Evolutionary conservation across 2,329 filamentous ascomycete genomes (phyloP).

Genomic region (Clonostachys solani): DNA sequence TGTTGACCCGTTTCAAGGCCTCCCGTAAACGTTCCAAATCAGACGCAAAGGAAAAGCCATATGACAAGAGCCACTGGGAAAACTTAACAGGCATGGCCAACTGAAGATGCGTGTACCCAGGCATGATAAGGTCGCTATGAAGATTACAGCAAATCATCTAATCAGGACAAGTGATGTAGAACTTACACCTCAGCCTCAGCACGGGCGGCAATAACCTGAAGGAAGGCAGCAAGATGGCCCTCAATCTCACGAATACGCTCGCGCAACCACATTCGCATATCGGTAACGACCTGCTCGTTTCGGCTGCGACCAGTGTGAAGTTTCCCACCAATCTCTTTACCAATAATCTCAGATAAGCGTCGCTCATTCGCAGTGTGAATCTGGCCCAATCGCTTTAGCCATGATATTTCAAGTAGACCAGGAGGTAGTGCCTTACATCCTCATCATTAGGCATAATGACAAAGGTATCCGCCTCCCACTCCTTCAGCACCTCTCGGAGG

Average conservation of each 20-base stretch:
- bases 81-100: constrained; percentile 76
- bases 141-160: constrained; percentile 7
- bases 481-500: constrained; percentile 50
- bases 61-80: constrained; percentile 77
- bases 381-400: constrained; percentile 18
- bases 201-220: constrained; percentile 63
- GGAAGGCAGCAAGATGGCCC: constrained; percentile 60
- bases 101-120: constrained; percentile 85
- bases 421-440: constrained; percentile 31
- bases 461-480: constrained; percentile 49
- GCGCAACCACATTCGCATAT: constrained; percentile 78
- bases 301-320: constrained; percentile 66
- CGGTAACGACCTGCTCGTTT: constrained; percentile 71
- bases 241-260: constrained; percentile 40
- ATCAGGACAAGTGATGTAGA: background rate
- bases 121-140: constrained; percentile 65
- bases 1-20: constrained; percentile 70
- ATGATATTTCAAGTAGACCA: constrained; percentile 3
- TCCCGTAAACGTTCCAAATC: constrained; percentile 77
- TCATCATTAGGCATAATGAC: constrained; percentile 47
- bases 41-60: constrained; percentile 64
- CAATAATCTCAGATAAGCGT: constrained; percentile 62
- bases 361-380: constrained; percentile 54
- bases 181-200: constrained; percentile 64
- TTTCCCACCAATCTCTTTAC: constrained; percentile 66